These are phyloP conservation scores for Aaosphaeria arxii DNA, from an alignment of 2,329 filamentous ascomycete species.

Conservation along the genomic window DNA sequence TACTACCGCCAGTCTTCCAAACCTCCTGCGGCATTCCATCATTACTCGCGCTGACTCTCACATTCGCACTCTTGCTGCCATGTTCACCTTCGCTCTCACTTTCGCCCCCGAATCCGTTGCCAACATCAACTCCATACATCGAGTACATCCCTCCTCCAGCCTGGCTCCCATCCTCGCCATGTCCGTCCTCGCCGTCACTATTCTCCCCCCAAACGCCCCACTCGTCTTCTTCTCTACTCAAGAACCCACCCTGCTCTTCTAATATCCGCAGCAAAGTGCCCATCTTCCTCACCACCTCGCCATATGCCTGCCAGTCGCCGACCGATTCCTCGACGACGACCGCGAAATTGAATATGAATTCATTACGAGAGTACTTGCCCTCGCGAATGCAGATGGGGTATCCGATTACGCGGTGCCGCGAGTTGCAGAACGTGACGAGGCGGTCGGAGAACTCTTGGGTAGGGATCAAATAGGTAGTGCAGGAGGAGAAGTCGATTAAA, in stretches of 20 bases:
- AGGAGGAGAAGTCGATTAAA: constrained; percentile 79
- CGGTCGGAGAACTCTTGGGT: constrained; percentile 94
- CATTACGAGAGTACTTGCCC: constrained; percentile 81
- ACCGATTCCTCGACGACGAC: constrained; percentile 67
- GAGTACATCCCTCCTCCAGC: constrained; percentile 1
- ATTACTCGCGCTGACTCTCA: background rate
- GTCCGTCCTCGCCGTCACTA: constrained; percentile 1
- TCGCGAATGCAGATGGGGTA: constrained; percentile 82
- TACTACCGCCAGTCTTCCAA: constrained; percentile 39
- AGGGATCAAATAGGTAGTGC: constrained; percentile 92
- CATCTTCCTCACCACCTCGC: constrained; percentile 80
- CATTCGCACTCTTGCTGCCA: constrained; percentile 3
- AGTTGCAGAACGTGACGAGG: constrained; percentile 71
- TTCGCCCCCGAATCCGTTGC: background rate
- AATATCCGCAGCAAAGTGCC: constrained; percentile 82
- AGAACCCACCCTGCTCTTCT: constrained; percentile 85
- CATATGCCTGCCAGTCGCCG: constrained; percentile 71
- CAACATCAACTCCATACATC: background rate
- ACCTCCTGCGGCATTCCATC: constrained; percentile 14
- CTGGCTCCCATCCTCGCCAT: background rate
- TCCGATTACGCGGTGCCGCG: constrained; percentile 78
- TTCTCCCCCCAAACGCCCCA: constrained; percentile 27
- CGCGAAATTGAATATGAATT: constrained; percentile 98
- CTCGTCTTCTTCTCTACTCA: constrained; percentile 60
- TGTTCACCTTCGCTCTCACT: constrained; percentile 2